Percentiles rank a stretch among this genome's conserved stretches.
Evolutionary conservation across 306 rosid species (phyloP).

Genomic region (Cucurbita argyrosperma): DNA sequence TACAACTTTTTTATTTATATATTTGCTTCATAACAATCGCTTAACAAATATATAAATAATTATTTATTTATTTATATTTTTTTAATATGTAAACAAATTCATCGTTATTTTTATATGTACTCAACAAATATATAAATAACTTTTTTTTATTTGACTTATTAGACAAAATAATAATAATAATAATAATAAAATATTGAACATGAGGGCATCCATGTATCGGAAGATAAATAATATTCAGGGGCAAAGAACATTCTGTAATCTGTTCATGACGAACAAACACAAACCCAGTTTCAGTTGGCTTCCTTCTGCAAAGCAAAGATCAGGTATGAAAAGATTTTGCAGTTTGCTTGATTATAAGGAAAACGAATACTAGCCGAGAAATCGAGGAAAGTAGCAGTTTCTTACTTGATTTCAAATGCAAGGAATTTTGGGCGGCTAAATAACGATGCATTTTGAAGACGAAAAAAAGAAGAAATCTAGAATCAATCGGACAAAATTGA

Average conservation of each 20-base stretch:
- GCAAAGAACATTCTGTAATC: background rate
- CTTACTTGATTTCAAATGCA: background rate
- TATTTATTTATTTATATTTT: too few relatives aligned
- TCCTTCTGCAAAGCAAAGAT: background rate
- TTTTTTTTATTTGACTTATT: too few relatives aligned
- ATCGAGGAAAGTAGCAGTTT: background rate
- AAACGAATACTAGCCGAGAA: background rate
- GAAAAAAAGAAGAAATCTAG: too few relatives aligned
- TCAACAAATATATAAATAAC: too few relatives aligned
- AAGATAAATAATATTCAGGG: background rate
- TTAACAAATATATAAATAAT: too few relatives aligned
- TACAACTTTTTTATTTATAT: too few relatives aligned
- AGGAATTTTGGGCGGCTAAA: background rate
- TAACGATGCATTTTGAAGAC: background rate
- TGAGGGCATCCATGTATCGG: background rate
- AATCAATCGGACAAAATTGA: background rate
- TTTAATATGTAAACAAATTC: too few relatives aligned
- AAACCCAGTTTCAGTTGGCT: background rate
- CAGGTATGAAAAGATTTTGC: background rate
- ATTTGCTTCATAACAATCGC: too few relatives aligned
- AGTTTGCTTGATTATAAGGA: background rate
- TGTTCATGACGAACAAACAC: background rate
- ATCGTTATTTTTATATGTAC: too few relatives aligned
- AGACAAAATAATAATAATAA: too few relatives aligned
- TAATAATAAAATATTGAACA: too few relatives aligned